Evolutionary conservation across 177 flowering plant species (phyloP).

Genomic region (Vitis hybrid): DNA sequence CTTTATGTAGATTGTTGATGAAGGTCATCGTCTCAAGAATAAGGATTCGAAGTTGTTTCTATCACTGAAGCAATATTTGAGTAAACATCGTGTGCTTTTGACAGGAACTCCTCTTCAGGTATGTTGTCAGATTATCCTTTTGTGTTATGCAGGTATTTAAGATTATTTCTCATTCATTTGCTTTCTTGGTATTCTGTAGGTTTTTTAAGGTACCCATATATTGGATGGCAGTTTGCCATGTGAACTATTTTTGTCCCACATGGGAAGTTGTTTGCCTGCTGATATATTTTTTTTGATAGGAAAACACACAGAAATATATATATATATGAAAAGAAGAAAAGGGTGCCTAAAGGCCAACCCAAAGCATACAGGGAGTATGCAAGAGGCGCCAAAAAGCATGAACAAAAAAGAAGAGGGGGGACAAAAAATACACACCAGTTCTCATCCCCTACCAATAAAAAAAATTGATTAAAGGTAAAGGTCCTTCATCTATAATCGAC

Average conservation of each 20-base stretch:
- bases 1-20: conserved; percentile 83
- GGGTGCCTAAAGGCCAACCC: too few species aligned
- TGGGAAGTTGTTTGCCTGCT: too few species aligned
- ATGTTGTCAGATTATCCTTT: conserved; percentile 13
- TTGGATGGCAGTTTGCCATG: neutral
- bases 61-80: conserved; percentile 70
- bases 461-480: too few species aligned
- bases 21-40: conserved; percentile 98
- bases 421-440: too few species aligned
- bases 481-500: too few species aligned
- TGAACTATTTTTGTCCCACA: too few species aligned
- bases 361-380: too few species aligned
- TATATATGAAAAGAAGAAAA: too few species aligned
- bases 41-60: conserved; percentile 93
- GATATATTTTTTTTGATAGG: neutral
- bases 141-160: neutral
- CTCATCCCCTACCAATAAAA: too few species aligned
- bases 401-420: too few species aligned
- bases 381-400: too few species aligned
- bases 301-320: too few species aligned
- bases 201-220: neutral
- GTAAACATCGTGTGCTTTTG: conserved; percentile 83
- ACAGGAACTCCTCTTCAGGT: conserved; percentile 99
- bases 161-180: neutral
- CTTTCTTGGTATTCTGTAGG: conserved; percentile 4